These are phyloP conservation scores for Cicer chorassanicum DNA, from an alignment of 306 rosid genomes.

Conservation along the genomic window DNA sequence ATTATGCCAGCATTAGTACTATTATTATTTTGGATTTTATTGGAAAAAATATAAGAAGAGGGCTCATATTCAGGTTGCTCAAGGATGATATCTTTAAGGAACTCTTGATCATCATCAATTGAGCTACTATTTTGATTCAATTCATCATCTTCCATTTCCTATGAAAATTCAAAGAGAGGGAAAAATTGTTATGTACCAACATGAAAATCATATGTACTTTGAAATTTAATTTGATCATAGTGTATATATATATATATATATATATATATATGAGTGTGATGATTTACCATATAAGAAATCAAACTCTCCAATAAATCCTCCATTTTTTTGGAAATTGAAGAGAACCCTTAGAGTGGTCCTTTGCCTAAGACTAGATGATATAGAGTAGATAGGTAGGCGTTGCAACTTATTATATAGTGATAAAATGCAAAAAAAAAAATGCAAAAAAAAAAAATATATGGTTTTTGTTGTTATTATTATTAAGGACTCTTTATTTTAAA, in stretches of 20 bases:
- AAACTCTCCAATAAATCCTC: slow-evolving; percentile 38
- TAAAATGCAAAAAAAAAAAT: neutral
- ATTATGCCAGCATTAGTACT: neutral
- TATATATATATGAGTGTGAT: too few relatives aligned
- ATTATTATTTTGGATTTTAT: neutral
- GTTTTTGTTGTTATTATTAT: neutral
- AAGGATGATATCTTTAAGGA: slow-evolving; percentile 43
- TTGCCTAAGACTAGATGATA: neutral
- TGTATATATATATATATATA: too few relatives aligned
- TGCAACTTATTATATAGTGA: slow-evolving; percentile 30
- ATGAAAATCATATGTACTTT: too few relatives aligned
- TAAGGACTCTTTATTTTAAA: neutral
- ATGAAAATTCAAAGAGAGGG: neutral
- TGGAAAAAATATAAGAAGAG: neutral
- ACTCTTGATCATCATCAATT: slow-evolving; percentile 44
- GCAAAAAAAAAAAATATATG: neutral
- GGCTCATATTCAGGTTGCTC: slow-evolving; percentile 4
- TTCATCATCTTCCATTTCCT: slow-evolving; percentile 47
- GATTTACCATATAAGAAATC: slow-evolving; percentile 42
- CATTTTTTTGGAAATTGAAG: slow-evolving; percentile 26
- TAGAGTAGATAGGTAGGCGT: neutral
- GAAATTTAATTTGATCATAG: too few relatives aligned
- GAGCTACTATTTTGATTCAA: neutral
- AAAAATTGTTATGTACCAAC: neutral
- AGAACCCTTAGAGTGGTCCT: slow-evolving; percentile 7